phyloP scores from a whole-genome alignment of 495 filamentous ascomycete genomes.

The Penicillium silybi region DNA sequence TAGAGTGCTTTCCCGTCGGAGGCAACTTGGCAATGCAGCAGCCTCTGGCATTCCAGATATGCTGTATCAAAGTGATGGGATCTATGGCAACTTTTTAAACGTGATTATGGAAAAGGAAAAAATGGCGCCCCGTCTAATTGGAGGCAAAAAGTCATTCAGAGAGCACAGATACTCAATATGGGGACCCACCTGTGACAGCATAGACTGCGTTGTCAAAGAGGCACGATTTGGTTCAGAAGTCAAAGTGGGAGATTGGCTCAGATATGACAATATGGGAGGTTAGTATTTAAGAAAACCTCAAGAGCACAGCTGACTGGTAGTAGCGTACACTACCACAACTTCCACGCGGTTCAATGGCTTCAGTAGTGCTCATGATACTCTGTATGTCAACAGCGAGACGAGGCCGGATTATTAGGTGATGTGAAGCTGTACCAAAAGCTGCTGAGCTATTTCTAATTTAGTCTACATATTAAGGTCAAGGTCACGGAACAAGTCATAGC shows the following conservation, averaged over 20 bases:
- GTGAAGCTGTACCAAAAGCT: no score
- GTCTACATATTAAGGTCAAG: no score
- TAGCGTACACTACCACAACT: conserved; percentile 25
- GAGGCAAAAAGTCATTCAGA: neutral
- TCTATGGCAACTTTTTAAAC: conserved; percentile 34
- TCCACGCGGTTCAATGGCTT: conserved; percentile 33
- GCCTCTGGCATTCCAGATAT: conserved; percentile 18
- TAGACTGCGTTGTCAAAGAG: conserved; percentile 22
- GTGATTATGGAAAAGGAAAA: conserved; percentile 22
- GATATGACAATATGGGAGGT: conserved; percentile 34
- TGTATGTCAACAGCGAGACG: conserved; percentile 18
- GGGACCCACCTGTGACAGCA: conserved; percentile 36
- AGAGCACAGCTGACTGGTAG: neutral
- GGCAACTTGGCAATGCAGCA: conserved; percentile 13
- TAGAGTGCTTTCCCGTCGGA: conserved; percentile 26
- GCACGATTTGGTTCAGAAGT: conserved; percentile 19
- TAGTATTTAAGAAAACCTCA: neutral
- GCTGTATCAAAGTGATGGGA: conserved; percentile 35
- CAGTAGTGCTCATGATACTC: conserved; percentile 5
- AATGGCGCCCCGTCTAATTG: conserved; percentile 11
- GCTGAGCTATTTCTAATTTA: no score
- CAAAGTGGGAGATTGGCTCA: conserved; percentile 32
- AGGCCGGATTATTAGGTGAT: neutral
- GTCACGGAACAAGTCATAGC: no score
- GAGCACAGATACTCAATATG: conserved; percentile 28